phyloP scores from a whole-genome alignment of 2,329 filamentous ascomycete genomes.

The Stemphylium lycopersici region DNA sequence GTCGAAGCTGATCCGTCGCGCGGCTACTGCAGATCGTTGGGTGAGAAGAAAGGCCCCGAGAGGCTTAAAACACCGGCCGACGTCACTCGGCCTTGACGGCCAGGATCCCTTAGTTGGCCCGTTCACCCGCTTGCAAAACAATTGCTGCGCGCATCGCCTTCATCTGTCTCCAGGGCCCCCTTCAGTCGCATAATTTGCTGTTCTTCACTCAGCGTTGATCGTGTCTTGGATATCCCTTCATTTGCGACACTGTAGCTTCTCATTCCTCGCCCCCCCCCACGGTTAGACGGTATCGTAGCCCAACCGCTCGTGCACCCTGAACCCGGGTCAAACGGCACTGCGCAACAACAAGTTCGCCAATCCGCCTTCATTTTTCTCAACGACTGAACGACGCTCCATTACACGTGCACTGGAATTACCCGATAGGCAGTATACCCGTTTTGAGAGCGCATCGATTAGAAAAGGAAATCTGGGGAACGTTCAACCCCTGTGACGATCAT shows the following conservation, averaged over 20 bases:
- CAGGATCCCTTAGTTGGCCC: constrained; percentile 11
- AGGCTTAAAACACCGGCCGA: constrained; percentile 24
- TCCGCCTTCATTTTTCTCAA: background rate
- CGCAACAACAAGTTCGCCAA: constrained; percentile 3
- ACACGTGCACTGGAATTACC: background rate
- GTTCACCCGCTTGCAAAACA: constrained; percentile 16
- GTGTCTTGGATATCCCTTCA: background rate
- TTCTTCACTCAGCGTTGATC: background rate
- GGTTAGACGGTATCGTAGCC: background rate
- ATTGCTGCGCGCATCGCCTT: constrained; percentile 3
- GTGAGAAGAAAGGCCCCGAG: constrained; percentile 5
- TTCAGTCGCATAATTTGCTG: background rate
- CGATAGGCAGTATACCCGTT: background rate
- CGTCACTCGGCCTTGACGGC: constrained; percentile 21
- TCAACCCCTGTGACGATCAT: constrained; percentile 23
- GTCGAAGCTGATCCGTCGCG: constrained; percentile 15
- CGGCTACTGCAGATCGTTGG: constrained; percentile 23
- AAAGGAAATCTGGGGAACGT: background rate
- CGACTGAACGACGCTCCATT: background rate
- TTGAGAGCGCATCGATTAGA: background rate
- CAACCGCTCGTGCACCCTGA: background rate
- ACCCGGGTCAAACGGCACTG: constrained; percentile 1
- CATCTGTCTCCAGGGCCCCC: background rate
- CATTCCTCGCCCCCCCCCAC: background rate
- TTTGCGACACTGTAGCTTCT: background rate